These are phyloP conservation scores for Gossypium longicalyx DNA, from an alignment of 345 rosid genomes.

Conservation along the genomic window DNA sequence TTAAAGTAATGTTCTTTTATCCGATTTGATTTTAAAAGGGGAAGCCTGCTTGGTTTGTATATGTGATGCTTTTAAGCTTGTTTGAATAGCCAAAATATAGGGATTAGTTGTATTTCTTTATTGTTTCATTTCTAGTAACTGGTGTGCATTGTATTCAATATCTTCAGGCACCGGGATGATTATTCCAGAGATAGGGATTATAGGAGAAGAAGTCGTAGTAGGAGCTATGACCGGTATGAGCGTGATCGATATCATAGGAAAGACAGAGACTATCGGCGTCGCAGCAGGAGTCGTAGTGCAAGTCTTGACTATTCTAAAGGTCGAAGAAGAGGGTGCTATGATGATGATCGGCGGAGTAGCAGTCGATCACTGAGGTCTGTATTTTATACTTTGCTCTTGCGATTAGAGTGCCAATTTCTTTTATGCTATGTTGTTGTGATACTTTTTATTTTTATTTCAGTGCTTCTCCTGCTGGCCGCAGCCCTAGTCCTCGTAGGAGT, in stretches of 20 bases:
- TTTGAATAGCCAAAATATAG: background rate
- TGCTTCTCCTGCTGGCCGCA: slow-evolving; percentile 45
- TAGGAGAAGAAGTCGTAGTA: slow-evolving; percentile 50
- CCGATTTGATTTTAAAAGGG: background rate
- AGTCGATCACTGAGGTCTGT: slow-evolving; percentile 49
- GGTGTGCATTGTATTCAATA: background rate
- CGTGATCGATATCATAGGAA: slow-evolving; percentile 47
- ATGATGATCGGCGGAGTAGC: slow-evolving; percentile 40
- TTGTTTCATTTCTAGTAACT: background rate
- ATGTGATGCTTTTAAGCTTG: background rate
- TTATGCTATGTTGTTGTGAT: slow-evolving; percentile 6
- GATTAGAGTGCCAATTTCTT: background rate
- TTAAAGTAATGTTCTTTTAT: no score
- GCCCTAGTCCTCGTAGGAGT: slow-evolving; percentile 36
- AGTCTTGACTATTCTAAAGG: slow-evolving; percentile 46
- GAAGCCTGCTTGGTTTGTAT: background rate
- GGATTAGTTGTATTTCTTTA: background rate
- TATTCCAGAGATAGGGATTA: slow-evolving; percentile 39
- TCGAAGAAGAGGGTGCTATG: slow-evolving; percentile 47
- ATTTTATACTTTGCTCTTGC: slow-evolving; percentile 7
- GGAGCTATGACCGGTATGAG: slow-evolving; percentile 48
- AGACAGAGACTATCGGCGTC: slow-evolving; percentile 42
- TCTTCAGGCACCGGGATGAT: slow-evolving; percentile 30
- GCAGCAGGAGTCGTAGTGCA: slow-evolving; percentile 55
- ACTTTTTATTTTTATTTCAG: slow-evolving; percentile 17